Evolutionary conservation across 805 yeast genomes (phyloP).

Genomic region (Yarrowia deformans): DNA sequence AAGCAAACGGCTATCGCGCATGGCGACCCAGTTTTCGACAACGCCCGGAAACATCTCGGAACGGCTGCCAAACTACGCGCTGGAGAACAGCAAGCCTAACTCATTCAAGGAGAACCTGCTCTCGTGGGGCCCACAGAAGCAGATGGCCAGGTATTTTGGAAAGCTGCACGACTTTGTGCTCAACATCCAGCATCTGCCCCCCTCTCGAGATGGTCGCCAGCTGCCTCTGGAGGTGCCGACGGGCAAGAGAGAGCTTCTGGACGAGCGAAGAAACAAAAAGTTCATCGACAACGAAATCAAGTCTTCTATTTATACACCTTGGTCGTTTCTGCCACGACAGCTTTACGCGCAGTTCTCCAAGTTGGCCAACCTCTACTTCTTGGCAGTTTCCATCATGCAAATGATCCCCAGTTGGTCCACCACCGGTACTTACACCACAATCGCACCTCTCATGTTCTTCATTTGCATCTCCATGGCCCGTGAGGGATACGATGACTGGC

Average conservation of each 20-base stretch:
- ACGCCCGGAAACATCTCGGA: slow-evolving; percentile 34
- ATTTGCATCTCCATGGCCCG: slow-evolving; percentile 87
- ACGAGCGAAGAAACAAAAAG: slow-evolving; percentile 70
- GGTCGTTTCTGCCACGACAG: slow-evolving; percentile 87
- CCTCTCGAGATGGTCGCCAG: slow-evolving; percentile 72
- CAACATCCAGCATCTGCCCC: slow-evolving; percentile 50
- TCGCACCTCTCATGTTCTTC: slow-evolving; percentile 84
- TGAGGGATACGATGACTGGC: slow-evolving; percentile 93
- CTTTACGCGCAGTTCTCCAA: slow-evolving; percentile 90
- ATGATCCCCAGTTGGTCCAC: slow-evolving; percentile 98
- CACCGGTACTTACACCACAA: slow-evolving; percentile 94
- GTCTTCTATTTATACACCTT: slow-evolving; percentile 83
- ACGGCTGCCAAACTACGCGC: slow-evolving; percentile 31
- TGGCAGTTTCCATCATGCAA: slow-evolving; percentile 89
- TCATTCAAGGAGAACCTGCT: slow-evolving; percentile 25
- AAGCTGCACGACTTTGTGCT: slow-evolving; percentile 46
- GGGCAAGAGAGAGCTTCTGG: slow-evolving; percentile 57
- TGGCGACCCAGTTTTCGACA: slow-evolving; percentile 36
- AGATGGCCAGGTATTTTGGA: slow-evolving; percentile 4
- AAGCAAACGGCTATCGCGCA: slow-evolving; percentile 28
- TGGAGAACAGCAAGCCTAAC: slow-evolving; percentile 37
- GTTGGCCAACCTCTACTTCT: slow-evolving; percentile 87
- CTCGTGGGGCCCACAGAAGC: slow-evolving; percentile 23
- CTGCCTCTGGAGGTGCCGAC: slow-evolving; percentile 69
- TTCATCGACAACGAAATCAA: slow-evolving; percentile 75